These are phyloP conservation scores for Saturnispora saitoi DNA, from an alignment of 805 yeast genomes.

Conservation along the genomic window DNA sequence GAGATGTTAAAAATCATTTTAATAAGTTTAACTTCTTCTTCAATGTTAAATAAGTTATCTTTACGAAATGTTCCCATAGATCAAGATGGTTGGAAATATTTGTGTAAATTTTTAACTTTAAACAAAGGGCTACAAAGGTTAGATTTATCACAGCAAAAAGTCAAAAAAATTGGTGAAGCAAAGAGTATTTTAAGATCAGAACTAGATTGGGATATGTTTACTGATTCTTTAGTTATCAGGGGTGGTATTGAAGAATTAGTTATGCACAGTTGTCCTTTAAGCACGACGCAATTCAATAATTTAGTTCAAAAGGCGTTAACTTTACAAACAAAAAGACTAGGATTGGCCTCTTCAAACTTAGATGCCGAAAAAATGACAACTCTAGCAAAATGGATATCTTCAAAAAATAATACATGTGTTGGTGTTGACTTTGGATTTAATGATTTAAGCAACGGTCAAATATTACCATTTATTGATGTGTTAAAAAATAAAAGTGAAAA, in stretches of 20 bases:
- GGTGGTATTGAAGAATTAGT: constrained; percentile 53
- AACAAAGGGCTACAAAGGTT: constrained; percentile 39
- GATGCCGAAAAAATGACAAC: constrained; percentile 33
- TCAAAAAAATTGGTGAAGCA: constrained; percentile 35
- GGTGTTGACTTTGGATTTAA: constrained; percentile 52
- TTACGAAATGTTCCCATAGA: constrained; percentile 49
- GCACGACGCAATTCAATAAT: constrained; percentile 33
- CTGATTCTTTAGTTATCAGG: constrained; percentile 32
- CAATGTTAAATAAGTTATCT: constrained; percentile 41
- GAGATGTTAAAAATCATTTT: constrained; percentile 45
- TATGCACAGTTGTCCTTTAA: constrained; percentile 46
- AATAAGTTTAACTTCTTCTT: constrained; percentile 37
- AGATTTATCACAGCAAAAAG: constrained; percentile 49
- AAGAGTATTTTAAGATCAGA: constrained; percentile 32
- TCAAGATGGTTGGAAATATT: constrained; percentile 39
- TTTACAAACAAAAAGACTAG: constrained; percentile 40
- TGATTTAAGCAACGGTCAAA: constrained; percentile 39
- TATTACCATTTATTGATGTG: constrained; percentile 37
- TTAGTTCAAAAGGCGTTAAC: constrained; percentile 35
- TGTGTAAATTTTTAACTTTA: constrained; percentile 40
- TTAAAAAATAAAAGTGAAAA: constrained; percentile 24
- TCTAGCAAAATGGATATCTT: constrained; percentile 41
- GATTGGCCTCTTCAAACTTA: constrained; percentile 45
- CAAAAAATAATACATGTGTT: constrained; percentile 36
- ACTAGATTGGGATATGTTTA: constrained; percentile 47